Evolutionary conservation across 31 red algal genomes (phyloP).

Genomic region (Endocladia muricata): DNA sequence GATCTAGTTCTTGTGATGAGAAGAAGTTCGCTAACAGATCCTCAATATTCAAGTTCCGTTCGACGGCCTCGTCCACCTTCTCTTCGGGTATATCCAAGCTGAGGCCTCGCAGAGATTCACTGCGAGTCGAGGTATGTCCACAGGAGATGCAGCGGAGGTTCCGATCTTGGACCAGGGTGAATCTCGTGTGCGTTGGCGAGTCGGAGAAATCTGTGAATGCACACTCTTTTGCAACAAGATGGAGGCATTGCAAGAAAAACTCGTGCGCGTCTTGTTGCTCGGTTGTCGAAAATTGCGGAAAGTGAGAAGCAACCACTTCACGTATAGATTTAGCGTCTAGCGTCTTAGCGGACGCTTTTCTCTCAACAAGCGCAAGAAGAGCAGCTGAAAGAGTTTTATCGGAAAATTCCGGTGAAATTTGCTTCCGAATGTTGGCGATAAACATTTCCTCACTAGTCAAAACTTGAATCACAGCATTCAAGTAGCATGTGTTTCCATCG

Average conservation of each 20-base stretch:
- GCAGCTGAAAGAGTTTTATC: conserved; percentile 1
- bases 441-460: conserved; percentile 15
- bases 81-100: conserved; percentile 34
- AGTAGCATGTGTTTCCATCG: conserved; percentile 48
- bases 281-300: conserved; percentile 17
- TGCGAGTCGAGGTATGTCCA: conserved; percentile 7
- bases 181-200: conserved; percentile 8
- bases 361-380: background rate
- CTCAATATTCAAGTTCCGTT: background rate
- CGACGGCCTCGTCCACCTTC: background rate
- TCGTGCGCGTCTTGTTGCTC: conserved; percentile 37
- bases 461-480: conserved; percentile 42
- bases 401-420: background rate
- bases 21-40: conserved; percentile 5
- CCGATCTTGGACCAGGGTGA: conserved; percentile 7
- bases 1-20: conserved; percentile 17
- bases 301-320: conserved; percentile 15
- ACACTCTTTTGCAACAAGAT: conserved; percentile 10
- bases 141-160: conserved; percentile 9
- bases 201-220: background rate
- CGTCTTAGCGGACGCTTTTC: background rate
- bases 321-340: conserved; percentile 5
- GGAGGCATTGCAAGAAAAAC: conserved; percentile 11
- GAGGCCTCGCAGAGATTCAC: conserved; percentile 18
- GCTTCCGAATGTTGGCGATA: background rate